Percentiles rank a stretch among this genome's conserved stretches.
Evolutionary conservation across 129 eudicot species (phyloP).

Genomic region (Artemisia argyi): DNA sequence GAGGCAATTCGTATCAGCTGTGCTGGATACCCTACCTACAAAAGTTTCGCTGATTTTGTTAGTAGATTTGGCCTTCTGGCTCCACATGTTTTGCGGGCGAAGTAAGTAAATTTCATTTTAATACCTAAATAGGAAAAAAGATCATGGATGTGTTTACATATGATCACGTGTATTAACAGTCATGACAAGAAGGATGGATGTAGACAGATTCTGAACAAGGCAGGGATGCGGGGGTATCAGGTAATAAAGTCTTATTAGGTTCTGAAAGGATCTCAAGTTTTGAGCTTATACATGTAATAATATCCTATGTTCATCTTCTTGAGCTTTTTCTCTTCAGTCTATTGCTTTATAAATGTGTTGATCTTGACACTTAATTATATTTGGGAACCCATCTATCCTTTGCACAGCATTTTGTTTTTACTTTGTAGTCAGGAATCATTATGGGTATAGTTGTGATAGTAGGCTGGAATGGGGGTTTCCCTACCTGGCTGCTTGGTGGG

Average conservation of each 20-base stretch:
- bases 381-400: too few species aligned
- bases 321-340: neutral
- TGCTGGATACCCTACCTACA: slow-evolving; percentile 96
- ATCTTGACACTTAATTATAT: too few species aligned
- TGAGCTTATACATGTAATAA: neutral
- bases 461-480: too few species aligned
- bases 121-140: neutral
- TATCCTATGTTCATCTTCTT: neutral
- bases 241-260: slow-evolving; percentile 34
- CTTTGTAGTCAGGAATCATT: too few species aligned
- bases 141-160: slow-evolving; percentile 13
- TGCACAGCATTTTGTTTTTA: too few species aligned
- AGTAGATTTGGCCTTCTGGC: slow-evolving; percentile 86
- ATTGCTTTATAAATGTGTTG: too few species aligned
- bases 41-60: slow-evolving; percentile 76
- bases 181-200: slow-evolving; percentile 69
- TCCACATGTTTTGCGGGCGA: slow-evolving; percentile 69
- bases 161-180: slow-evolving; percentile 46
- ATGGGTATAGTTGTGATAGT: too few species aligned
- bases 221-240: slow-evolving; percentile 71
- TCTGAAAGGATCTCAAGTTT: slow-evolving; percentile 6
- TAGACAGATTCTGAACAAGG: slow-evolving; percentile 68
- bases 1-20: slow-evolving; percentile 99
- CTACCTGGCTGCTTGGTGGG: too few species aligned
- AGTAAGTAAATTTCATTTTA: slow-evolving; percentile 49